Percentiles rank a stretch among this genome's conserved stretches.
Conservation (phyloP, 2,329 filamentous ascomycete species). For the Elsinoe perseae region DNA sequence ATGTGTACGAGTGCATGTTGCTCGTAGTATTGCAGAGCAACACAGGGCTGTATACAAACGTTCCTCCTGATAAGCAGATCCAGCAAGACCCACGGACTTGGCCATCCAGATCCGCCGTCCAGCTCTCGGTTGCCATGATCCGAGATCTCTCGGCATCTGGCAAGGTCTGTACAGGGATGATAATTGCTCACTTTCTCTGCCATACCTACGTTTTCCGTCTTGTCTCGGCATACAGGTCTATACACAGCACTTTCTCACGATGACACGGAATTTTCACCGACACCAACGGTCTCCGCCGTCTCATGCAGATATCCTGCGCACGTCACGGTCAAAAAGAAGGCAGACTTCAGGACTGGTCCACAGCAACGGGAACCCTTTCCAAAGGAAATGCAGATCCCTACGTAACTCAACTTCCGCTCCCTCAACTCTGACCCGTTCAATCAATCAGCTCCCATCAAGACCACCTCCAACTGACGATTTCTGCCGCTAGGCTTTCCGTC, state of each 20-base stretch:
- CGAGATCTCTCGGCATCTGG: neutral
- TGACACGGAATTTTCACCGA: neutral
- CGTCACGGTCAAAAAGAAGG: neutral
- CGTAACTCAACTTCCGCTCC: slow-evolving; percentile 1
- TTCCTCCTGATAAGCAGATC: no score
- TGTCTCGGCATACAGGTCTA: neutral
- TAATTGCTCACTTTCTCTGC: neutral
- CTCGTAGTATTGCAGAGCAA: no score
- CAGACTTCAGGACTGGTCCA: neutral
- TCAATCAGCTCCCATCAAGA: slow-evolving; percentile 5
- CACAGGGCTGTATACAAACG: no score
- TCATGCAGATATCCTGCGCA: neutral
- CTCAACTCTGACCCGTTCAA: neutral
- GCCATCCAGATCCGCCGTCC: no score
- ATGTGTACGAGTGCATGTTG: no score
- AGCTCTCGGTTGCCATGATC: neutral
- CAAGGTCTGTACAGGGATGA: neutral
- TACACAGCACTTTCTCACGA: neutral
- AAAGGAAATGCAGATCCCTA: slow-evolving; percentile 11
- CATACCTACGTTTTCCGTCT: neutral
- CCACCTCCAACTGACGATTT: neutral
- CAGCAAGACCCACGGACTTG: neutral
- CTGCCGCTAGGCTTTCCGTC: slow-evolving; percentile 3
- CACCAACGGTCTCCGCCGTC: neutral
- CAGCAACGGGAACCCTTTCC: neutral